phyloP scores from a whole-genome alignment of 2,329 filamentous ascomycete species.

The Claviceps pazoutovae region DNA sequence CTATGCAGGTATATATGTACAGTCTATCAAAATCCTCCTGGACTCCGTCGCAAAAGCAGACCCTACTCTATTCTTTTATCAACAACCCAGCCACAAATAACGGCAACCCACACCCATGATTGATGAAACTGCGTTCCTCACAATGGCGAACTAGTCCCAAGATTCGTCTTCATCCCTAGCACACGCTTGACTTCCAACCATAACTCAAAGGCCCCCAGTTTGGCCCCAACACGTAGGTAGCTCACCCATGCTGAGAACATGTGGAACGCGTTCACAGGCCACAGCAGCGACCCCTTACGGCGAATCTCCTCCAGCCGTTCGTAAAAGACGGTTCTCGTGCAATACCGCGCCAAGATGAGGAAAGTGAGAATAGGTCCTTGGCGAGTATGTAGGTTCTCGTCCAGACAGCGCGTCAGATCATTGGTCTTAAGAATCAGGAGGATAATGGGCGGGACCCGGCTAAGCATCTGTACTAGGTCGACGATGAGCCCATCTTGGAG shows the following conservation, averaged over 20 bases:
- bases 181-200: conserved; percentile 43
- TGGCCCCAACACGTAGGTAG: conserved; percentile 45
- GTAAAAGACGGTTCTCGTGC: conserved; percentile 49
- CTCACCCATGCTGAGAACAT: conserved; percentile 43
- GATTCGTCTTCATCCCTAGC: conserved; percentile 19
- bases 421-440: conserved; percentile 95
- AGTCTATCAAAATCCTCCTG: neutral
- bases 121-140: conserved; percentile 1
- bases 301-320: conserved; percentile 48
- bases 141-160: conserved; percentile 13
- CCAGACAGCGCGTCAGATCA: conserved; percentile 82
- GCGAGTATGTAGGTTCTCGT: conserved; percentile 74
- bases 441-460: conserved; percentile 81
- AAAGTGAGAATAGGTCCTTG: conserved; percentile 52
- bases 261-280: conserved; percentile 41
- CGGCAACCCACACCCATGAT: neutral
- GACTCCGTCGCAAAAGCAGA: neutral
- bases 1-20: neutral
- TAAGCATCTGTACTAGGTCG: conserved; percentile 76
- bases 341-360: conserved; percentile 55
- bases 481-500: conserved; percentile 80
- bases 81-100: neutral
- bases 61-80: neutral
- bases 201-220: conserved; percentile 49
- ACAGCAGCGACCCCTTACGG: conserved; percentile 38